Conservation (phyloP, 768 basidiomycete genomes). For the Lactifluus echinatus region DNA sequence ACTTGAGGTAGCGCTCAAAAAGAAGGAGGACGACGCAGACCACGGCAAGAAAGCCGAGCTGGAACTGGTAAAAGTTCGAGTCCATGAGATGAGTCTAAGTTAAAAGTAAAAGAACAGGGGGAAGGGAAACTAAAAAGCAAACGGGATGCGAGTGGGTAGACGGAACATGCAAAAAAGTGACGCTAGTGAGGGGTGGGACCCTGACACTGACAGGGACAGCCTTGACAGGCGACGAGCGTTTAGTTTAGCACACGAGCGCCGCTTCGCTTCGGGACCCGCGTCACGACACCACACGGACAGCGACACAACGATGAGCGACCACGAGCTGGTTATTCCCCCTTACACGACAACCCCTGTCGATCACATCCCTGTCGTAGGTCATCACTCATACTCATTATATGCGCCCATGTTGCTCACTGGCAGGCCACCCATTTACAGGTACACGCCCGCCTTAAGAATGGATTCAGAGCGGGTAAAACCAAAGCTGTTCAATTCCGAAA, state of each 20-base stretch:
- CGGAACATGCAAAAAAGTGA: background rate
- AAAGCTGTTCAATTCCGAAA: slow-evolving; percentile 61
- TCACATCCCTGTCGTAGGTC: slow-evolving; percentile 23
- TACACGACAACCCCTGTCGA: slow-evolving; percentile 21
- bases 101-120: background rate
- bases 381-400: background rate
- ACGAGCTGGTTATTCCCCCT: background rate
- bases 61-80: slow-evolving; percentile 25
- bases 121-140: background rate
- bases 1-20: slow-evolving; percentile 21
- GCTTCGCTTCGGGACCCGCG: too few relatives aligned
- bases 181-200: background rate
- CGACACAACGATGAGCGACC: background rate
- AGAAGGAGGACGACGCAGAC: slow-evolving; percentile 19
- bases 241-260: background rate
- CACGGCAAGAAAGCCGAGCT: slow-evolving; percentile 22
- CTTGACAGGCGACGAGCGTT: background rate
- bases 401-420: background rate
- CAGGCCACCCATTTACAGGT: slow-evolving; percentile 33
- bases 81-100: background rate
- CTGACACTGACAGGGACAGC: background rate
- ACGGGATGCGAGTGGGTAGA: background rate
- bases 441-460: slow-evolving; percentile 43
- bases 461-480: slow-evolving; percentile 58
- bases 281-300: too few relatives aligned